These are phyloP conservation scores for Eutrema heterophyllum DNA, from an alignment of 345 rosid genomes.

Conservation along the genomic window DNA sequence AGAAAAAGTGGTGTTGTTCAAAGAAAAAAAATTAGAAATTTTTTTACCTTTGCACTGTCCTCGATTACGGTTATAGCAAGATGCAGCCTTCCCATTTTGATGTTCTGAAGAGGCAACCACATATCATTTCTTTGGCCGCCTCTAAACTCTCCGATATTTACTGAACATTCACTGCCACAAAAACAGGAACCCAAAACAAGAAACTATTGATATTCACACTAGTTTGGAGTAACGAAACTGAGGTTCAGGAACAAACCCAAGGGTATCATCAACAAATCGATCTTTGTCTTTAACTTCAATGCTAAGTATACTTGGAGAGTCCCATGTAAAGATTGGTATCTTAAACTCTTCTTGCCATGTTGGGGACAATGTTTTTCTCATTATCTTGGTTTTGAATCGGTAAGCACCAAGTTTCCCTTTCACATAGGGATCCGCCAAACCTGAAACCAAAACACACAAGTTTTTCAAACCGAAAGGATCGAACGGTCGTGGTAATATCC, in stretches of 20 bases:
- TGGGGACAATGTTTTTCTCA: slow-evolving; percentile 73
- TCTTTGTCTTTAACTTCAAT: slow-evolving; percentile 92
- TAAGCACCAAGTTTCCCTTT: slow-evolving; percentile 81
- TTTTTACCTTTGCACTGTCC: slow-evolving; percentile 44
- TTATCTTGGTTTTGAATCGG: slow-evolving; percentile 66
- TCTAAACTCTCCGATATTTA: slow-evolving; percentile 51
- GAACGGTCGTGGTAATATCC: not conserved
- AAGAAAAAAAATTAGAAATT: not conserved
- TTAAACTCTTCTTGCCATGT: slow-evolving; percentile 87
- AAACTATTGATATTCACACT: not conserved
- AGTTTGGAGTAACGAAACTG: not conserved
- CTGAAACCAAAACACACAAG: slow-evolving; percentile 38
- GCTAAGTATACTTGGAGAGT: slow-evolving; percentile 46
- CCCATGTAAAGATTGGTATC: slow-evolving; percentile 84
- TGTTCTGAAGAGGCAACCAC: slow-evolving; percentile 86
- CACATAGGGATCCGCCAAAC: slow-evolving; percentile 92
- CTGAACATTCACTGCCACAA: slow-evolving; percentile 49
- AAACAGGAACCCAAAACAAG: not conserved
- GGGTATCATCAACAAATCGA: slow-evolving; percentile 69
- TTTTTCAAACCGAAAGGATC: not conserved
- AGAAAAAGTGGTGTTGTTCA: no score
- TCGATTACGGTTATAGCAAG: slow-evolving; percentile 69
- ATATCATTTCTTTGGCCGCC: slow-evolving; percentile 75
- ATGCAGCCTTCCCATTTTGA: slow-evolving; percentile 78
- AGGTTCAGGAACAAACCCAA: slow-evolving; percentile 60